Conservation (phyloP, 2,329 filamentous ascomycete genomes). For the Lizonia empirigonia region DNA sequence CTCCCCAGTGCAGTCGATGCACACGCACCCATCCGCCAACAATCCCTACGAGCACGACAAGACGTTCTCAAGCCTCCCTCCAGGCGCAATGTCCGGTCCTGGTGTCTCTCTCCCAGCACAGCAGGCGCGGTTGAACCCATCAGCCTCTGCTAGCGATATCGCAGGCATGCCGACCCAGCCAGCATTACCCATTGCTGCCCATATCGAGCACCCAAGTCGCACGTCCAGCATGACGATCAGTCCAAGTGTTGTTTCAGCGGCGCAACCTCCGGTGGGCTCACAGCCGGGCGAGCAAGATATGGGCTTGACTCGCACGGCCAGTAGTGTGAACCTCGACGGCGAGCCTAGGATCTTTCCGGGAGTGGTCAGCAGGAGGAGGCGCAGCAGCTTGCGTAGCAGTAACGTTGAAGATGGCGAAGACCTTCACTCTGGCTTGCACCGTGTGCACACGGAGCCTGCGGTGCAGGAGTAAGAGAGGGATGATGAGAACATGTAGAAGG, state of each 20-base stretch:
- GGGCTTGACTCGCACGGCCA: slow-evolving; percentile 31
- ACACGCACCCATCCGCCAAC: slow-evolving; percentile 48
- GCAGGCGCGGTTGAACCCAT: slow-evolving; percentile 45
- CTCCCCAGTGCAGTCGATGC: slow-evolving; percentile 50
- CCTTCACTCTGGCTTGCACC: slow-evolving; percentile 19
- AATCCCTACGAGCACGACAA: slow-evolving; percentile 44
- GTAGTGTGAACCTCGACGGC: slow-evolving; percentile 48
- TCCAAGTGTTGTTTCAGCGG: slow-evolving; percentile 25
- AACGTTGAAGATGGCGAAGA: slow-evolving; percentile 11
- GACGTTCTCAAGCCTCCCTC: slow-evolving; percentile 36
- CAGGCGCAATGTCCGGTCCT: slow-evolving; percentile 38
- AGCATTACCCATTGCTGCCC: slow-evolving; percentile 32
- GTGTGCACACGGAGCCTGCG: slow-evolving; percentile 15
- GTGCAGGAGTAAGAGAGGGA: slow-evolving; percentile 25
- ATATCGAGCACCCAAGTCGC: slow-evolving; percentile 34
- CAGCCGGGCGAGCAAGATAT: slow-evolving; percentile 25
- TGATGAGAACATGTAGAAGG: slow-evolving; percentile 8
- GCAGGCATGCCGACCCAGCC: slow-evolving; percentile 26
- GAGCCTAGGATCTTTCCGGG: slow-evolving; percentile 77
- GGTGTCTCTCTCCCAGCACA: slow-evolving; percentile 41
- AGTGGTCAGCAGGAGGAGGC: slow-evolving; percentile 59
- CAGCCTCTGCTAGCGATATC: slow-evolving; percentile 28
- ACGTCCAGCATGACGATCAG: slow-evolving; percentile 39
- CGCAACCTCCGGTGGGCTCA: slow-evolving; percentile 24
- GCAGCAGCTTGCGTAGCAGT: slow-evolving; percentile 21